phyloP scores from a whole-genome alignment of 306 rosid species.

The Malus fusca region DNA sequence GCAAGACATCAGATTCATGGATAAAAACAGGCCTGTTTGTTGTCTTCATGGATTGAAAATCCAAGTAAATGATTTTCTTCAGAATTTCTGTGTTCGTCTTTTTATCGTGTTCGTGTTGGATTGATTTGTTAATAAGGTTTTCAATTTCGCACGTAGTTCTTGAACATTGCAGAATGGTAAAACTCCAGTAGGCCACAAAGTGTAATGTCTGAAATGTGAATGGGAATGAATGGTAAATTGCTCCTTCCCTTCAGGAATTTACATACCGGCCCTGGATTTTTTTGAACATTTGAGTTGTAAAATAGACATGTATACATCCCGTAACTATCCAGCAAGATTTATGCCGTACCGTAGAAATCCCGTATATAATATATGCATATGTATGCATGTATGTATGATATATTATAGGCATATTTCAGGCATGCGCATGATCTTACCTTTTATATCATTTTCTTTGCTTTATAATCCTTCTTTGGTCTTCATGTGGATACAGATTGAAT shows the following conservation, averaged over 20 bases:
- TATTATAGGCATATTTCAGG: too few relatives aligned
- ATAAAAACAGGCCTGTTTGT: slow-evolving; percentile 24
- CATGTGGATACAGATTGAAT: too few relatives aligned
- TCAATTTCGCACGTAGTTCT: slow-evolving; percentile 11
- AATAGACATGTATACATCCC: not conserved
- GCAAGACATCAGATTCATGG: slow-evolving; percentile 39
- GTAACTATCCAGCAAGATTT: not conserved
- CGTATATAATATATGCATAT: not conserved
- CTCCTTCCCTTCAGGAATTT: not conserved
- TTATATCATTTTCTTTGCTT: not conserved
- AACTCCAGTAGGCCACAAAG: slow-evolving; percentile 19
- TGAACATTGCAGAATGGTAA: slow-evolving; percentile 17
- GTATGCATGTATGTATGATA: not conserved
- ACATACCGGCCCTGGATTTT: too few relatives aligned
- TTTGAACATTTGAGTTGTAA: not conserved
- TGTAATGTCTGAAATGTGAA: slow-evolving; percentile 15
- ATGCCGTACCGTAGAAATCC: not conserved
- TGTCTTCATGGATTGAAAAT: slow-evolving; percentile 30
- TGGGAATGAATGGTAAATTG: slow-evolving; percentile 4
- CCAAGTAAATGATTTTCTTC: slow-evolving; percentile 22
- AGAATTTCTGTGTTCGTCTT: slow-evolving; percentile 1
- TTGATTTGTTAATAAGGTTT: slow-evolving; percentile 29
- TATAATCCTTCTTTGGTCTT: not conserved
- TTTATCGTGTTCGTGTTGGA: slow-evolving; percentile 19
- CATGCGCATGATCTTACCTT: too few relatives aligned